Percentiles rank a stretch among this genome's conserved stretches.
These are phyloP conservation scores for Ophiostoma sp. DNA, from an alignment of 2,329 filamentous ascomycete species.

Conservation along the genomic window DNA sequence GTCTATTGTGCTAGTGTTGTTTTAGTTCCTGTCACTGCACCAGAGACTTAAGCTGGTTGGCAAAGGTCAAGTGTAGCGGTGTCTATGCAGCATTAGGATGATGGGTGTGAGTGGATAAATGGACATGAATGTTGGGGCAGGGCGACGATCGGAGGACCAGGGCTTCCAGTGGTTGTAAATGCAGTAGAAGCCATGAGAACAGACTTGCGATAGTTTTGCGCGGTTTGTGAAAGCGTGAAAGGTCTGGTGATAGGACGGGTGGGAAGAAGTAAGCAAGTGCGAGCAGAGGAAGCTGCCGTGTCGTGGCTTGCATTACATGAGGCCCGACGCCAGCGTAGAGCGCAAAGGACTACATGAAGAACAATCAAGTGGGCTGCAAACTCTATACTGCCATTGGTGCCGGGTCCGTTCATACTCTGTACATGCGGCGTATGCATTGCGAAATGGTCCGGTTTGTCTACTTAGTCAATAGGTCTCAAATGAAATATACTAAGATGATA, in stretches of 20 bases:
- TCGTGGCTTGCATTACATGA: neutral
- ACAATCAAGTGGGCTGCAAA: neutral
- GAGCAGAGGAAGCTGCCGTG: neutral
- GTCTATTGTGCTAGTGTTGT: neutral
- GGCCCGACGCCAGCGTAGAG: neutral
- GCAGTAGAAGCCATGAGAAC: neutral
- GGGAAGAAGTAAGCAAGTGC: neutral
- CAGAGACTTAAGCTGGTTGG: neutral
- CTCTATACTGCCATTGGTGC: neutral
- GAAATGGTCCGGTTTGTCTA: neutral
- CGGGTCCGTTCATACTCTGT: neutral
- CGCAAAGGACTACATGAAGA: neutral
- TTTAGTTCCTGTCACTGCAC: neutral
- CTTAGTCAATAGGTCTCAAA: neutral
- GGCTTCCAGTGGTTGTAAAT: constrained; percentile 4
- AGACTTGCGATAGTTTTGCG: neutral
- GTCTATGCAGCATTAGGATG: constrained; percentile 11
- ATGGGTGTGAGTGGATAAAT: constrained; percentile 21
- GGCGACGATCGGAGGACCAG: constrained; percentile 14
- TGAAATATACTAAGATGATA: neutral
- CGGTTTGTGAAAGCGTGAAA: neutral
- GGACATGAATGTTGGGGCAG: constrained; percentile 20
- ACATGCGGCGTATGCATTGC: neutral
- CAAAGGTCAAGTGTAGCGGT: constrained; percentile 10
- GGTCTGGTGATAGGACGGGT: neutral